Percentiles rank a stretch among this genome's conserved stretches.
These are phyloP conservation scores for Globisporangium takayamanum DNA, from an alignment of 352 stramenopile genomes.

Conservation along the genomic window DNA sequence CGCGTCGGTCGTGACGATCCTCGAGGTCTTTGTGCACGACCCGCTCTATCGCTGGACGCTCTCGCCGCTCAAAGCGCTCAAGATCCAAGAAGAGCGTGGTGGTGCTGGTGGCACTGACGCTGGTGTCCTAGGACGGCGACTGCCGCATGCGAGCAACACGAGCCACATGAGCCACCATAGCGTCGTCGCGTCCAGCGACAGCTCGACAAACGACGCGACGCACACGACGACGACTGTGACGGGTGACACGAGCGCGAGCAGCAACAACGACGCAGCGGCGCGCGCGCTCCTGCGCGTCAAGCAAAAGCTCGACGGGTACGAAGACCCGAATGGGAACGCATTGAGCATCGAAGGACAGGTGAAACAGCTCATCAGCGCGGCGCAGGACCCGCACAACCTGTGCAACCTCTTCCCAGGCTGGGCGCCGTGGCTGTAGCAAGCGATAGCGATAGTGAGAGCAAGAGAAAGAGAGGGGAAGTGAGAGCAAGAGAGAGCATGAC, in stretches of 20 bases:
- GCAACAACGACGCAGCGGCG: constrained; percentile 84
- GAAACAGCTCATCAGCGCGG: constrained; percentile 96
- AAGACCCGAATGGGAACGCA: constrained; percentile 94
- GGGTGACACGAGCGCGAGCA: neutral
- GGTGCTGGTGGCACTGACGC: neutral
- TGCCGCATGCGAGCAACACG: constrained; percentile 6
- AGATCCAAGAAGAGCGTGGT: constrained; percentile 63
- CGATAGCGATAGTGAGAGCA: too few relatives aligned
- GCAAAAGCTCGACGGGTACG: constrained; percentile 98
- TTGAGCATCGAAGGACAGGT: constrained; percentile 98
- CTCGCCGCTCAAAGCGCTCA: constrained; percentile 85
- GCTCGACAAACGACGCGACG: neutral
- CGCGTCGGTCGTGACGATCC: constrained; percentile 94
- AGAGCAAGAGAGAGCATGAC: too few relatives aligned
- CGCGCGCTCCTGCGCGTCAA: constrained; percentile 94
- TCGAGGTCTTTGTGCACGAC: constrained; percentile 98
- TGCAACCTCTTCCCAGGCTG: constrained; percentile 95
- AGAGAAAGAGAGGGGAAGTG: too few relatives aligned
- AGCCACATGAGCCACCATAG: constrained; percentile 16
- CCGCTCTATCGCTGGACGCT: constrained; percentile 98
- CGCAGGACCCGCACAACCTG: constrained; percentile 94
- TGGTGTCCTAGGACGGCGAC: constrained; percentile 5
- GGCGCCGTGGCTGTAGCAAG: constrained; percentile 90
- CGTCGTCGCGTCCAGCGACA: constrained; percentile 10
- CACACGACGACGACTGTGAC: neutral